Evolutionary conservation across 1,284 basidiomycete genomes (phyloP).

Genomic region (Serendipita sp.): DNA sequence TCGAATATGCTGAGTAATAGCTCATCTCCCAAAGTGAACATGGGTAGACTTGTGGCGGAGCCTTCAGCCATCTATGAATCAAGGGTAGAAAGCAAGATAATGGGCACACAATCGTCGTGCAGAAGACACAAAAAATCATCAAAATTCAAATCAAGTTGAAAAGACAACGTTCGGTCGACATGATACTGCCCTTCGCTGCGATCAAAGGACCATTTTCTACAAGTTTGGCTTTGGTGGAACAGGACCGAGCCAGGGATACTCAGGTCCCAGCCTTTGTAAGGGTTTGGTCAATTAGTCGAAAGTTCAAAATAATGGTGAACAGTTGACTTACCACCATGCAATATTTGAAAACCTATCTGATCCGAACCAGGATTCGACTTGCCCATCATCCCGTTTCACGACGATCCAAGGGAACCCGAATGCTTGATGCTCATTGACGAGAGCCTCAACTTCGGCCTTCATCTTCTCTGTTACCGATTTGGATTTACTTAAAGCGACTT

Average conservation of each 20-base stretch:
- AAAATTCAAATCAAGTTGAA: too few species aligned
- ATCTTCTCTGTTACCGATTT: neutral
- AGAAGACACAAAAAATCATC: neutral
- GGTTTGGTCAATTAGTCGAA: neutral
- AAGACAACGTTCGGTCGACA: too few species aligned
- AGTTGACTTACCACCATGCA: slow-evolving; percentile 1
- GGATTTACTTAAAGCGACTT: neutral
- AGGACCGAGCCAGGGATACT: slow-evolving; percentile 1
- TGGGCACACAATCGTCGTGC: neutral
- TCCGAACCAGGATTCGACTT: slow-evolving; percentile 6
- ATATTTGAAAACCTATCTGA: slow-evolving; percentile 3
- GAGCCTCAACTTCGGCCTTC: neutral
- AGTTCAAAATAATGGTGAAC: neutral
- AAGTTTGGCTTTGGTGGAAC: neutral
- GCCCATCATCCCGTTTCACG: neutral
- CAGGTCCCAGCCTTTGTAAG: neutral
- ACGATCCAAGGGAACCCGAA: slow-evolving; percentile 10
- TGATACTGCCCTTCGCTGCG: too few species aligned
- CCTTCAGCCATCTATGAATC: too few species aligned
- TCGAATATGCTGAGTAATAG: neutral
- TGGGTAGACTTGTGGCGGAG: too few species aligned
- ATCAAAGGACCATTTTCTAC: neutral
- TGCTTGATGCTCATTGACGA: slow-evolving; percentile 4
- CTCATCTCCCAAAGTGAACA: slow-evolving; percentile 1
- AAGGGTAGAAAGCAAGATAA: too few species aligned